Conservation (phyloP, 2,329 filamentous ascomycete genomes). For the Fusarium sterilihyphosum region DNA sequence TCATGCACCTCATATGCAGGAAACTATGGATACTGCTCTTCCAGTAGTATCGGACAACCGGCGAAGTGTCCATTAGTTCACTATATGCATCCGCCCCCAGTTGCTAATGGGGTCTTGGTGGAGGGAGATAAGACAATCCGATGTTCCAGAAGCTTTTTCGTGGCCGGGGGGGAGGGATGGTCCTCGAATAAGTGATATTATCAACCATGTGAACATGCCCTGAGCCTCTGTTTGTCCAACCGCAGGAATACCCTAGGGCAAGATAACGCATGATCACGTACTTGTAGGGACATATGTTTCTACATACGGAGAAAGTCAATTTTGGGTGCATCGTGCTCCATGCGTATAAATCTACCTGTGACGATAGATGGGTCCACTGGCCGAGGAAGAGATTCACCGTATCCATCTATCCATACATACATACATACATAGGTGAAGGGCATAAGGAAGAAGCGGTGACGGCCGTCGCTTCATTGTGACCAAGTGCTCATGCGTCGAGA, state of each 20-base stretch:
- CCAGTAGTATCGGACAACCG: conserved; percentile 11
- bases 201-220: background rate
- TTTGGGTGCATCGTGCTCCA: background rate
- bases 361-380: conserved; percentile 7
- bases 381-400: conserved; percentile 21
- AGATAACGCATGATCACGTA: background rate
- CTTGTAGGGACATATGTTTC: background rate
- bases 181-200: conserved; percentile 1
- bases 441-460: conserved; percentile 32
- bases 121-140: conserved; percentile 38
- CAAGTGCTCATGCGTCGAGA: background rate
- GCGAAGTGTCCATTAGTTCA: conserved; percentile 1
- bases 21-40: conserved; percentile 21
- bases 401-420: background rate
- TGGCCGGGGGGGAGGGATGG: conserved; percentile 2
- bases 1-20: conserved; percentile 36
- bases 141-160: conserved; percentile 41
- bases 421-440: background rate
- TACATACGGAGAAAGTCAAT: background rate
- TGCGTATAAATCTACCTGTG: conserved; percentile 2
- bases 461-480: conserved; percentile 14
- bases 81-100: conserved; percentile 4
- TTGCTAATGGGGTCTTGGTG: conserved; percentile 5
- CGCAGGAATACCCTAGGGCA: background rate
- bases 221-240: background rate